Evolutionary conservation across 495 filamentous ascomycete genomes (phyloP).

Genomic region (Cercophora sp.): DNA sequence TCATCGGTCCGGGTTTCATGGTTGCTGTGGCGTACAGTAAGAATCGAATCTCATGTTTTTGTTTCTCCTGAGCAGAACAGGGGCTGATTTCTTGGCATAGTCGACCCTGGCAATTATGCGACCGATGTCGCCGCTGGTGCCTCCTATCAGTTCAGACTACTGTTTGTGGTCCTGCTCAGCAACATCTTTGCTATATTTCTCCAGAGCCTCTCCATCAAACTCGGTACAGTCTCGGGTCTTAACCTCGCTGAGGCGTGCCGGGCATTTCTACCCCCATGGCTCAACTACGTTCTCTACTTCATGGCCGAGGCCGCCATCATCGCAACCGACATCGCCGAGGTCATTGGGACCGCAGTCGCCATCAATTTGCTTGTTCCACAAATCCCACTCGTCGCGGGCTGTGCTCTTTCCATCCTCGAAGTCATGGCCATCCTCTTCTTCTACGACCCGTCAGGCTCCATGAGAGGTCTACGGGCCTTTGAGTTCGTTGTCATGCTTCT

Average conservation of each 20-base stretch:
- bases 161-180: slow-evolving; percentile 27
- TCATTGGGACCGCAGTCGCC: slow-evolving; percentile 85
- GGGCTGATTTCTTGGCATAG: slow-evolving; percentile 2
- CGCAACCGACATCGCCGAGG: slow-evolving; percentile 64
- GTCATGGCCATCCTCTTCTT: slow-evolving; percentile 82
- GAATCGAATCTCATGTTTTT: slow-evolving; percentile 29
- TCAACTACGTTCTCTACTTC: slow-evolving; percentile 22
- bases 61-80: not conserved
- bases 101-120: slow-evolving; percentile 32
- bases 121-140: slow-evolving; percentile 27
- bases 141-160: slow-evolving; percentile 24
- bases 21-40: slow-evolving; percentile 65
- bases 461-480: slow-evolving; percentile 70
- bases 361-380: slow-evolving; percentile 72
- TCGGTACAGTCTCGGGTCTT: slow-evolving; percentile 29
- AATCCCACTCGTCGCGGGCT: slow-evolving; percentile 81
- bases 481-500: slow-evolving; percentile 75
- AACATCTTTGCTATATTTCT: slow-evolving; percentile 32
- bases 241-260: slow-evolving; percentile 27
- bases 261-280: slow-evolving; percentile 26
- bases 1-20: slow-evolving; percentile 84
- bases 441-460: slow-evolving; percentile 67
- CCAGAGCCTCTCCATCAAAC: slow-evolving; percentile 25
- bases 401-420: slow-evolving; percentile 77
- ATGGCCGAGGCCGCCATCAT: slow-evolving; percentile 27